Evolutionary conservation across 805 yeast species (phyloP), one percentile per base, ranked within the genome.

Genomic region (Pichia cephalocereana): DNA sequence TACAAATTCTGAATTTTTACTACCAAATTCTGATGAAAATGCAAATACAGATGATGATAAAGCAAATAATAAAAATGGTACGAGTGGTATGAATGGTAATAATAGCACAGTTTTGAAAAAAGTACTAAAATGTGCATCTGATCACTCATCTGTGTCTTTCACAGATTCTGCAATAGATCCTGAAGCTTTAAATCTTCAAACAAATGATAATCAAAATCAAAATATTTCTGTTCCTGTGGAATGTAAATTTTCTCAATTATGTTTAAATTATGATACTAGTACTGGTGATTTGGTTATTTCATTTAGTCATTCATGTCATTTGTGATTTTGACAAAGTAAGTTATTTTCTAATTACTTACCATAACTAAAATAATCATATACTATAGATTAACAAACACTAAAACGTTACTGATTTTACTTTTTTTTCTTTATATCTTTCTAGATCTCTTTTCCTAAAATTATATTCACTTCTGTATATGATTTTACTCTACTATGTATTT

Each of bases 261-360:
- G 54, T 38, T 37, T 64, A 10, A 59, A 59, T 41, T 61, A 62
- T 47, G 59, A 62, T 46, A 50, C 55, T 30, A 49, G 47, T 19
- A 48, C 54, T 14, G 66, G 66, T 15, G 55, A 57, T 41, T 48
- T 64, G 38, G 60, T 60, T 31, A 52, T 63, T 34, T 58, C 60
- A 32, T 63, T 60, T 46, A 54, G 66, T 23, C 68, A 64, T 46
- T 59, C 58, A 47, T 55, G 56, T 18, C 68, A 63, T 48, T 44
- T 47, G 38, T 54, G 18, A 44, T 15, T 10, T 26, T 18, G 23
- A n/a, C 3, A 11, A 9, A 11, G 6, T 11, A 30, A 30, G 12
- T 30, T 30, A 8, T 11, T 30, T 30, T 30, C 32, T 11, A 9
- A 30, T 30, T 11, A 8, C 6, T 30, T 10, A 11, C 10, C 32